Conservation (phyloP, 148 eudicot species). For the Silene uniflora region DNA sequence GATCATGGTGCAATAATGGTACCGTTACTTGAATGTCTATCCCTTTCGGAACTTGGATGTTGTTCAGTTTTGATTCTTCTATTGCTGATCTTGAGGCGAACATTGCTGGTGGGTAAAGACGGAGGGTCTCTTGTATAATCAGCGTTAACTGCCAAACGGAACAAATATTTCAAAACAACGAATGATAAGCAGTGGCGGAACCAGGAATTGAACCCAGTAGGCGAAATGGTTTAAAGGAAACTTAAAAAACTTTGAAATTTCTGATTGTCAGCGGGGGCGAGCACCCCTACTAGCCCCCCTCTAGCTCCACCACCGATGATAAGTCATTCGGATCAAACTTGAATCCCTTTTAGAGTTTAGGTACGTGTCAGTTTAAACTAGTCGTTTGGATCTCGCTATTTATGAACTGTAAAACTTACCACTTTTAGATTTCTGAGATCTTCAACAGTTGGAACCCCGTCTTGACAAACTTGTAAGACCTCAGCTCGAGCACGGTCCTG, state of each 20-base stretch:
- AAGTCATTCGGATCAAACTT: no score
- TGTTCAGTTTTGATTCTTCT: constrained; percentile 34
- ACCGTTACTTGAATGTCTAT: constrained; percentile 31
- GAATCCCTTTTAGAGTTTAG: no score
- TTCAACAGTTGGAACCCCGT: constrained; percentile 27
- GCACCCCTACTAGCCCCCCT: no score
- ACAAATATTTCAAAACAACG: background rate
- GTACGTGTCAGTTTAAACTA: no score
- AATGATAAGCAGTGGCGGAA: no score
- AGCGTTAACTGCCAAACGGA: constrained; percentile 38
- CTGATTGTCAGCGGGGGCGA: no score
- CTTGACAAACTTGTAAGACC: constrained; percentile 35
- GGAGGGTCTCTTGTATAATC: constrained; percentile 52
- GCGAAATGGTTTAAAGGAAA: no score
- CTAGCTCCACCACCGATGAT: no score
- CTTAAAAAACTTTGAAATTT: no score
- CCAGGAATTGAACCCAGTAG: no score
- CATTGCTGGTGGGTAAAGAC: constrained; percentile 53
- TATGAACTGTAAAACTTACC: constrained; percentile 19
- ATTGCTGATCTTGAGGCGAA: constrained; percentile 36
- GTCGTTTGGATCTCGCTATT: no score
- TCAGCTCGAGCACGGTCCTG: constrained; percentile 53
- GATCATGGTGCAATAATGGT: constrained; percentile 19
- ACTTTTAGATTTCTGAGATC: constrained; percentile 42
- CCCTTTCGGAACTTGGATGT: constrained; percentile 39